These are phyloP conservation scores for Botryotinia convoluta DNA, from an alignment of 2,329 filamentous ascomycete genomes.

Conservation along the genomic window DNA sequence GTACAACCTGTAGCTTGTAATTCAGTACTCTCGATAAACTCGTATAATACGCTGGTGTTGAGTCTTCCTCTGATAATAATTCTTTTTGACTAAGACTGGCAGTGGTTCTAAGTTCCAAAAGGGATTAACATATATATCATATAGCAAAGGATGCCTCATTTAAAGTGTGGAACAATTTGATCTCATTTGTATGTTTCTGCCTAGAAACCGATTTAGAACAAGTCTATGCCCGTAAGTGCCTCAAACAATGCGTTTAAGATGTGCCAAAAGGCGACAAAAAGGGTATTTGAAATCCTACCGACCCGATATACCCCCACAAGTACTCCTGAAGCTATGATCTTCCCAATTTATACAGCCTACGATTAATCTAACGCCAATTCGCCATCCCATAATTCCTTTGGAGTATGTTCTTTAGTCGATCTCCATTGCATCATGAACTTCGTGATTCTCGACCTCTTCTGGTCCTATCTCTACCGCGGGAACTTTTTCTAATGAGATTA, in stretches of 20 bases:
- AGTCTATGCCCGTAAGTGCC: not conserved
- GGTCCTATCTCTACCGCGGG: not conserved
- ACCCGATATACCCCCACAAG: not conserved
- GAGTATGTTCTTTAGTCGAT: conserved; percentile 24
- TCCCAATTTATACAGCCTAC: not conserved
- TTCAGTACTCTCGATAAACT: not conserved
- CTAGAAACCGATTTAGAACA: not conserved
- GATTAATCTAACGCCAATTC: conserved; percentile 2
- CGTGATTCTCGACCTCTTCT: conserved; percentile 18
- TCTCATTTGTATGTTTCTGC: not conserved
- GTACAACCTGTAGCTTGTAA: not conserved
- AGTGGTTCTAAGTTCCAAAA: not conserved
- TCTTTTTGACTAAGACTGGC: not conserved
- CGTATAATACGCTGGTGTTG: not conserved
- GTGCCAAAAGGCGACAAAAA: not conserved
- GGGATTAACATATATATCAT: not conserved
- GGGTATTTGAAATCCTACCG: conserved; percentile 17
- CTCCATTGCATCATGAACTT: conserved; percentile 32
- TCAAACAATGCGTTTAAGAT: not conserved
- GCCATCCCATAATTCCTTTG: not conserved
- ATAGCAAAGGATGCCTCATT: not conserved
- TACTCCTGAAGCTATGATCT: not conserved
- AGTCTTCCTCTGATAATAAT: not conserved
- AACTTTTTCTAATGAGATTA: conserved; percentile 34
- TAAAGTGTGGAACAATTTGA: not conserved